phyloP scores from a whole-genome alignment of 306 rosid species.

The Citrullus mucosospermus region DNA sequence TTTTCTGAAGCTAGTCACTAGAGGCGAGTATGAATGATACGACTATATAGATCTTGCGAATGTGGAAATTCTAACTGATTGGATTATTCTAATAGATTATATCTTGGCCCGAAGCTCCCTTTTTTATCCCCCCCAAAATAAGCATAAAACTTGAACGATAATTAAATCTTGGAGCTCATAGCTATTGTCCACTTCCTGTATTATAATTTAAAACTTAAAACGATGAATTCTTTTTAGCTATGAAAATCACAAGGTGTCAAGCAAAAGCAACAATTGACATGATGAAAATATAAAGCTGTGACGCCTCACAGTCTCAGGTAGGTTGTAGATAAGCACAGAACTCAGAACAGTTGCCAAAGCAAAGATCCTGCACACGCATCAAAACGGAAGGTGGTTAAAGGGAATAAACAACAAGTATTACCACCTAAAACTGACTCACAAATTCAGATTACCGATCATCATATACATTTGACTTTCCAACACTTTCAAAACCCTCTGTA shows the following conservation, averaged over 20 bases:
- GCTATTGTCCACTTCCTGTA: background rate
- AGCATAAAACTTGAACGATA: background rate
- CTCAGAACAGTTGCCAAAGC: constrained; percentile 94
- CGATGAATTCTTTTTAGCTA: background rate
- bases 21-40: background rate
- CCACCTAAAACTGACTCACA: constrained; percentile 7
- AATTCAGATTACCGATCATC: constrained; percentile 75
- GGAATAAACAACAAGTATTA: background rate
- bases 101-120: background rate
- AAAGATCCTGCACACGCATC: constrained; percentile 57
- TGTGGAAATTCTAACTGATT: background rate
- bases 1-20: background rate
- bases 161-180: background rate
- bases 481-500: constrained; percentile 95
- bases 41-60: background rate
- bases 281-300: background rate
- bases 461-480: constrained; percentile 93
- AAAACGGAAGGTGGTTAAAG: constrained; percentile 4
- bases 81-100: background rate
- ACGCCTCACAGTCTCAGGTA: constrained; percentile 82
- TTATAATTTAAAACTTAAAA: background rate
- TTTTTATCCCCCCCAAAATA: background rate
- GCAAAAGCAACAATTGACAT: constrained; percentile 13
- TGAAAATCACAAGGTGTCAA: constrained; percentile 4
- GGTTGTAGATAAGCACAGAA: constrained; percentile 84